Conservation (phyloP, 2,329 filamentous ascomycete species). For the Hymenoscyphus fructigenus region DNA sequence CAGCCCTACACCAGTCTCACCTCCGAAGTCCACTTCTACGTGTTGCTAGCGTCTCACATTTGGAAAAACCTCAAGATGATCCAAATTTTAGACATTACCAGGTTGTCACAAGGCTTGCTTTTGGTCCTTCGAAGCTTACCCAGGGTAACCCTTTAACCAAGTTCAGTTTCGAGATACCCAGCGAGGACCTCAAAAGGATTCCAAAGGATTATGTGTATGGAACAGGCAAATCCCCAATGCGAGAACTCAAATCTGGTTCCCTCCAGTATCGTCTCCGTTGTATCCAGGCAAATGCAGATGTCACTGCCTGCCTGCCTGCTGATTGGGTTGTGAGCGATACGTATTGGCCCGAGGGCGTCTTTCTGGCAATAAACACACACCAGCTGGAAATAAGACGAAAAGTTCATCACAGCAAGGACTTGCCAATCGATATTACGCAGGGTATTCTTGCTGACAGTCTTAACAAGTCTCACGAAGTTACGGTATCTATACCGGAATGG, state of each 20-base stretch:
- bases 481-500: conserved; percentile 25
- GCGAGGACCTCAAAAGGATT: conserved; percentile 24
- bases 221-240: conserved; percentile 32
- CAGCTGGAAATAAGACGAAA: conserved; percentile 63
- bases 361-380: conserved; percentile 64
- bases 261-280: conserved; percentile 69
- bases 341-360: conserved; percentile 69
- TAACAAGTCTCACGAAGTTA: conserved; percentile 21
- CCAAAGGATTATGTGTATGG: conserved; percentile 26
- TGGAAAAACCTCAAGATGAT: conserved; percentile 30
- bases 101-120: conserved; percentile 51
- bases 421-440: conserved; percentile 71
- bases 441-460: conserved; percentile 35
- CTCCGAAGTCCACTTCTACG: conserved; percentile 51
- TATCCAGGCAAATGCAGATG: conserved; percentile 41
- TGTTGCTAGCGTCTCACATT: conserved; percentile 15
- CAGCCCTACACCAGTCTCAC: conserved; percentile 58
- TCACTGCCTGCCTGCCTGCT: conserved; percentile 37
- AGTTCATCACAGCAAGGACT: conserved; percentile 70
- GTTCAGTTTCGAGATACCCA: conserved; percentile 38
- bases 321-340: conserved; percentile 65
- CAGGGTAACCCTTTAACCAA: conserved; percentile 34
- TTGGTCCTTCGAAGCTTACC: conserved; percentile 43
- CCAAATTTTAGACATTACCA: conserved; percentile 48
- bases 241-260: conserved; percentile 48